Evolutionary conservation across 352 stramenopile genomes (phyloP).

Genomic region (Phytophthora tubulina): DNA sequence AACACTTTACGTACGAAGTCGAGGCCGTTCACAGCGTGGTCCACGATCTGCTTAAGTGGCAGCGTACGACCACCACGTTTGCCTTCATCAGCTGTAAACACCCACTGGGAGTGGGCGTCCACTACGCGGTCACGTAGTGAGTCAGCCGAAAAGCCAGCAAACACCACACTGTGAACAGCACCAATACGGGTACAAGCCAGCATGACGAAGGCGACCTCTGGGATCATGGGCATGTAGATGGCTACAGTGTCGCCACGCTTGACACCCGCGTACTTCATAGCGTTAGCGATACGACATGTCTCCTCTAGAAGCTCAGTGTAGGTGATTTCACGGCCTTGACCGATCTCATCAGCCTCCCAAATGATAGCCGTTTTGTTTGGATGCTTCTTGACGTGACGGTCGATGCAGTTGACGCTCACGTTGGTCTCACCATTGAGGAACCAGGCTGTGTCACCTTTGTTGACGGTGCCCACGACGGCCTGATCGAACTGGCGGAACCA

Average conservation of each 20-base stretch:
- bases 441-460: slow-evolving; percentile 92
- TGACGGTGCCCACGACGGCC: slow-evolving; percentile 83
- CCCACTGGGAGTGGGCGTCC: slow-evolving; percentile 87
- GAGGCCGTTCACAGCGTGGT: slow-evolving; percentile 90
- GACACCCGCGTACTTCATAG: slow-evolving; percentile 89
- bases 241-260: slow-evolving; percentile 94
- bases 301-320: slow-evolving; percentile 57
- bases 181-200: slow-evolving; percentile 97
- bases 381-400: slow-evolving; percentile 89
- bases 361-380: slow-evolving; percentile 95
- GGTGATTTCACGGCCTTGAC: slow-evolving; percentile 65
- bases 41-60: slow-evolving; percentile 96
- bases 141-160: slow-evolving; percentile 96
- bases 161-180: slow-evolving; percentile 97
- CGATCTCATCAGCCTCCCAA: slow-evolving; percentile 97
- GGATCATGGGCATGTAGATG: slow-evolving; percentile 99
- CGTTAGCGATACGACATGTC: slow-evolving; percentile 94
- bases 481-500: slow-evolving; percentile 96
- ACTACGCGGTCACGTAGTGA: slow-evolving; percentile 95
- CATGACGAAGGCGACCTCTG: slow-evolving; percentile 97
- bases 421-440: slow-evolving; percentile 97
- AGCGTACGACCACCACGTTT: slow-evolving; percentile 94
- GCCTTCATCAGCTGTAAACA: slow-evolving; percentile 94
- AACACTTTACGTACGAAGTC: slow-evolving; percentile 94
- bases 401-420: slow-evolving; percentile 95